Percentiles rank a stretch among this genome's conserved stretches.
Conservation (phyloP, 805 yeast species). For the Candida coleopterorum region DNA sequence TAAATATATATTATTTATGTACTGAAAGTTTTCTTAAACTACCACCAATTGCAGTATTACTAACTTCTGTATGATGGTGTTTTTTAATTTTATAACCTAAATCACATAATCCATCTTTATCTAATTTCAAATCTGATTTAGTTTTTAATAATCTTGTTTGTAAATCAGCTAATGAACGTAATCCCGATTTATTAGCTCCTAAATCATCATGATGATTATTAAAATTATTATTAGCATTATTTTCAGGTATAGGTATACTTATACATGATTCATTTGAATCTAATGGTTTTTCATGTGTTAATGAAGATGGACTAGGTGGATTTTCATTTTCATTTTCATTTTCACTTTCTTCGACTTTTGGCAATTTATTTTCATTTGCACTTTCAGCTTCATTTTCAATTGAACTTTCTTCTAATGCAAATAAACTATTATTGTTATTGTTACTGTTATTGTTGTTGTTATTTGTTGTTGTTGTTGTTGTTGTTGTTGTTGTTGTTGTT, state of each 20-base stretch:
- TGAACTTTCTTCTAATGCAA: slow-evolving; percentile 10
- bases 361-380: too few species aligned
- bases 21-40: slow-evolving; percentile 1
- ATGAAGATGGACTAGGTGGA: slow-evolving; percentile 7
- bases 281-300: not conserved
- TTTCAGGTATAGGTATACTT: not conserved
- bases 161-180: slow-evolving; percentile 7
- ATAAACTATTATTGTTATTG: slow-evolving; percentile 4
- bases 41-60: slow-evolving; percentile 18
- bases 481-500: too few species aligned
- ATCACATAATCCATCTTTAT: slow-evolving; percentile 31
- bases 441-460: too few species aligned
- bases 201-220: not conserved
- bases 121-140: slow-evolving; percentile 15
- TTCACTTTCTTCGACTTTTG: too few species aligned
- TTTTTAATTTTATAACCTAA: slow-evolving; percentile 39
- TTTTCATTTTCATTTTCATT: too few species aligned
- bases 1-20: too few species aligned
- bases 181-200: slow-evolving; percentile 3
- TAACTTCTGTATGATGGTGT: slow-evolving; percentile 39
- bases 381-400: slow-evolving; percentile 4
- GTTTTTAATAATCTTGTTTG: slow-evolving; percentile 3
- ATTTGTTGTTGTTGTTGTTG: too few species aligned
- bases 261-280: slow-evolving; percentile 2
- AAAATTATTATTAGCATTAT: not conserved